Evolutionary conservation across 2,329 filamentous ascomycete genomes (phyloP), one percentile per base, ranked within the genome.

Genomic region (Pseudogymnoascus sp.): DNA sequence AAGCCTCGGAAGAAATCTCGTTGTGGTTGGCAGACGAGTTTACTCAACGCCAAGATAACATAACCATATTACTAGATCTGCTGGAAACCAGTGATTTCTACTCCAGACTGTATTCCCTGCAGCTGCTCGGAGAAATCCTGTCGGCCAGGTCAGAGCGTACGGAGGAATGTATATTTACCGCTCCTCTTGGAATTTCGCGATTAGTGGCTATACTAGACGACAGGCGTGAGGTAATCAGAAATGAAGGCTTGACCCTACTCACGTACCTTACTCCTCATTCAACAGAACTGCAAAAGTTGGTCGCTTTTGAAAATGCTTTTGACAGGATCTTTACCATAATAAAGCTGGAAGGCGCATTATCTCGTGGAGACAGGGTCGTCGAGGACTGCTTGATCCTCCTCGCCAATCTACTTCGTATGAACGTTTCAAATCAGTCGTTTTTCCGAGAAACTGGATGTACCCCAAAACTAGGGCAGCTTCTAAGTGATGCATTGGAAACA

Each of bases 21-120:
- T 80, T 97, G 28, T 99, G 94, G 92, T 82, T 99, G 64, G 94
- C 94, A 62, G 94, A 99, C 76, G 93, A 97, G 75, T 99, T 99
- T 74, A 97, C 94, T 35, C 92, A 96, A 80, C 87, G 91, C 66
- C 92, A 97, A 84, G 93, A 97, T 77, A 97, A 99, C 75, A 93
- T 97, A 66, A 93, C 91, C 1, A 80, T 94, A 14, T 83, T 99
- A 23, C 84, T 99, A 65, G 89, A 94, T 73, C 89, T 99, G 63
- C 82, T 99, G 67, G 93, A 97, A 68, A 86, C 88, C 12, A 82
- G 81, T 68, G 92, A 97, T 70, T 96, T 96, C 71, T 96, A 95
- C 75, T 90, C 91, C 21, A 88, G 93, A 23, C 83, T 97, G 0
- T 97, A 97, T 76, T 90, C 91, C 4, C 78, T 99, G 28, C 92